Evolutionary conservation across 345 rosid species (phyloP), one percentile per base, ranked within the genome.

Genomic region (Citrus glauca): DNA sequence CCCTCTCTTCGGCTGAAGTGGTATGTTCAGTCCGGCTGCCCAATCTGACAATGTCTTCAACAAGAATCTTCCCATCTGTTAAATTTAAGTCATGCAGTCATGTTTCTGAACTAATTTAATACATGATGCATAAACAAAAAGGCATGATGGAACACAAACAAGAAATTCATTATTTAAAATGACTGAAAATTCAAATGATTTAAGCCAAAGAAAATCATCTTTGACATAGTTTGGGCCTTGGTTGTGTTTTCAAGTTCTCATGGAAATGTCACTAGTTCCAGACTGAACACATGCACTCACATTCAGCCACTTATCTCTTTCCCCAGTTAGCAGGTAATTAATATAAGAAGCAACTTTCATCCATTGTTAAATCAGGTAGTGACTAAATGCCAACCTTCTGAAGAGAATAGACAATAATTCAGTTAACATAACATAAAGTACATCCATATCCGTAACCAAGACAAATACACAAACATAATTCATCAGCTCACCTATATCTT

Each of bases 61-160:
- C 96, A 50, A 92, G 93, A 74, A 95, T 93, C 88, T 92, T 95
- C 79, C 99, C 98, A 81, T 95, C 99, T 93, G 82, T 80, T 78
- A 20, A 45, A 42, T 42, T 64, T 20, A 67, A 66, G 38, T 61
- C 14, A 19, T 57, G 14, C 53, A 70, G 59, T 56, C 50, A 69
- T 27, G 19, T 17, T 25, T 4, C 56, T 42, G 69, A 81, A 56
- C 56, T 0, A 76, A 30, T 27, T 53, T 14, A 57, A 48, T 48
- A 33, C 66, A 25, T 6, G 22, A 53, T 25, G 9, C 14, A 55
- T 24, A 13, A 62, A 22, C 25, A 56, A 56, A 56, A 56, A 56
- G 60, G 7, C 60, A 56, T 6, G 60, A 56, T 56, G 60, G 60
- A 56, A 22, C 60, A 22, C 60, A 56, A 6, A 56, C 24, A 22